A percentile compares a stretch with the other conserved stretches of the same genome.
phyloP scores from a whole-genome alignment of 2,329 filamentous ascomycete species.

The Tolypocladium pustulatum region DNA sequence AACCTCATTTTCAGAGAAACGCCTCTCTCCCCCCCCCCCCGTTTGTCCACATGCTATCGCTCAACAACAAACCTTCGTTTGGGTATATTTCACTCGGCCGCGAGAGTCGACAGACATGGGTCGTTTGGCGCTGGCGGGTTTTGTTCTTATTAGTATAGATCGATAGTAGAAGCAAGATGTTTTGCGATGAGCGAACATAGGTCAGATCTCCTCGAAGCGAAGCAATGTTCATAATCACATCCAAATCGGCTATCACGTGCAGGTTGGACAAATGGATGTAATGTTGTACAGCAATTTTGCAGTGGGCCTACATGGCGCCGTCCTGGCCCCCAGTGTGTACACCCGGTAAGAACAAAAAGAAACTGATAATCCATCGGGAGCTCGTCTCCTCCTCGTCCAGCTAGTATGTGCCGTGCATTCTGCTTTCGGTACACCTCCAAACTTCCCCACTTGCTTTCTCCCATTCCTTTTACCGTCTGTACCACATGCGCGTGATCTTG shows the following conservation, averaged over 20 bases:
- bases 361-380: background rate
- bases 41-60: constrained; percentile 1
- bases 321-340: background rate
- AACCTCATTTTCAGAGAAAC: background rate
- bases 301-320: background rate
- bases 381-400: background rate
- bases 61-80: constrained; percentile 9
- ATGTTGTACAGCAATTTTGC: background rate
- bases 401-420: background rate
- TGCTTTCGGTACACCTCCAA: background rate
- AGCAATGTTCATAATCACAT: background rate
- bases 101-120: constrained; percentile 18
- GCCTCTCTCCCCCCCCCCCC: background rate
- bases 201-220: background rate
- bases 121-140: constrained; percentile 20
- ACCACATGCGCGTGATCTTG: constrained; percentile 46
- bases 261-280: background rate
- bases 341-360: background rate
- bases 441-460: background rate
- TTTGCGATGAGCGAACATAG: background rate
- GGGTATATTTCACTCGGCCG: constrained; percentile 19
- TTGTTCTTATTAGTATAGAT: constrained; percentile 6
- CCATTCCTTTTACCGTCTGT: constrained; percentile 38
- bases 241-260: background rate
- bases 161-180: constrained; percentile 1